A percentile compares a stretch with the other conserved stretches of the same genome.
Evolutionary conservation across 108 stramenopile species (phyloP).

Genomic region (Chaetoceros tenuissimus): DNA sequence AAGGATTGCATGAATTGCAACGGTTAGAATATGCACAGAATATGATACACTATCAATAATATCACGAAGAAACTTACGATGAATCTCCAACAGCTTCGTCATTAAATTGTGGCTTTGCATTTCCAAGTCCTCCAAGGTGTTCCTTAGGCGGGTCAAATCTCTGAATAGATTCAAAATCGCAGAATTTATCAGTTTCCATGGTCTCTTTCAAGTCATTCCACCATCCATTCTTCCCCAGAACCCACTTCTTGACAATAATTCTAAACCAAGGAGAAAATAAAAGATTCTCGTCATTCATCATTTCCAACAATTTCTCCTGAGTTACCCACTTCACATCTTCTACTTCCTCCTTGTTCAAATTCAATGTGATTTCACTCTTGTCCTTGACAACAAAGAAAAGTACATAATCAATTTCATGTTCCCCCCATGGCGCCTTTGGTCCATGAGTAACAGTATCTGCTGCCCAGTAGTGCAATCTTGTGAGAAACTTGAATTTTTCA

Average conservation of each 20-base stretch:
- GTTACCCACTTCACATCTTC: conserved; percentile 69
- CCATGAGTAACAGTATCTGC: conserved; percentile 89
- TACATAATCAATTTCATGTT: conserved; percentile 99
- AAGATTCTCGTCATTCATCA: conserved; percentile 57
- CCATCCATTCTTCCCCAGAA: conserved; percentile 56
- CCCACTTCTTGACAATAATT: conserved; percentile 73
- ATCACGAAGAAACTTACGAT: neutral
- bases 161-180: conserved; percentile 66
- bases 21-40: too few species aligned
- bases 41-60: too few species aligned
- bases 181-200: conserved; percentile 67
- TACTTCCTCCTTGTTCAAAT: conserved; percentile 91
- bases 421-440: conserved; percentile 87
- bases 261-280: conserved; percentile 92
- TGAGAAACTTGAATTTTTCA: conserved; percentile 89
- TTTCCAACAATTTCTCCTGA: conserved; percentile 42
- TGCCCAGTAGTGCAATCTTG: conserved; percentile 97
- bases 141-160: conserved; percentile 80
- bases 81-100: conserved; percentile 2
- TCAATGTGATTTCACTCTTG: conserved; percentile 54
- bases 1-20: neutral
- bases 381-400: conserved; percentile 63
- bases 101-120: conserved; percentile 64
- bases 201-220: conserved; percentile 72
- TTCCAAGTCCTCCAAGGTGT: conserved; percentile 78